Evolutionary conservation across 495 filamentous ascomycete species (phyloP), one percentile per base, ranked within the genome.

Genomic region (Penicillium tannophilum): DNA sequence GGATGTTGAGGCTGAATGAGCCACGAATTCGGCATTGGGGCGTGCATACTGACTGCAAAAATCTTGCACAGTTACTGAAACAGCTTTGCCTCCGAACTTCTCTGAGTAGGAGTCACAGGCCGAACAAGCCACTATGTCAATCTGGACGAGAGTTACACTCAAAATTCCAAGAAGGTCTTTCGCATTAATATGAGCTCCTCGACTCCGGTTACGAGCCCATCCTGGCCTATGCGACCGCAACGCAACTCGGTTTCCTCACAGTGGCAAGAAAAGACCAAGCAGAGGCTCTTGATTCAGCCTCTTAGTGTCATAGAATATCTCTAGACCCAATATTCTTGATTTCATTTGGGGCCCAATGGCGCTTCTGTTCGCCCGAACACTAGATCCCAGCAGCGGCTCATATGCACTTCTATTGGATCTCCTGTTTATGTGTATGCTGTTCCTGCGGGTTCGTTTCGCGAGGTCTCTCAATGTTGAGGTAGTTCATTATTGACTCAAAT

Each of bases 41-140:
- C 77, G 74, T 14, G 72, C 72, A 44, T 77, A 79, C 56, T 80
- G 79, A 58, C 72, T 75, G 65, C 75, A 77, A n/a, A 58, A 60
- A n/a, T 76, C 76, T 60, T 80, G 75, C n/a, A 79, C 61, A 23
- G 49, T 52, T 8, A 79, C 68, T 16, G 75, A 70, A 56, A 65
- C 59, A 28, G 75, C 62, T 33, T 66, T 55, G 16, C 67, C 73
- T 12, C 73, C 69, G 52, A 72, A 67, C 30, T 75, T 63, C 19
- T 47, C 68, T 36, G 72, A 72, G 59, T 16, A 60, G 3, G 41
- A 50, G 49, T 77, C 67, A 55, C 73, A 80, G 54, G 61, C 66
- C 57, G 58, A 41, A 49, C 70, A 74, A 64, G 64, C 71, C 16
- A 28, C 33, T 55, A 33, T 49, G 24, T 52, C 50, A 23, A 23